A percentile compares a stretch with the other conserved stretches of the same genome.
These are phyloP conservation scores for Aquilaria malaccensis DNA, from an alignment of 345 rosid genomes.

Conservation along the genomic window DNA sequence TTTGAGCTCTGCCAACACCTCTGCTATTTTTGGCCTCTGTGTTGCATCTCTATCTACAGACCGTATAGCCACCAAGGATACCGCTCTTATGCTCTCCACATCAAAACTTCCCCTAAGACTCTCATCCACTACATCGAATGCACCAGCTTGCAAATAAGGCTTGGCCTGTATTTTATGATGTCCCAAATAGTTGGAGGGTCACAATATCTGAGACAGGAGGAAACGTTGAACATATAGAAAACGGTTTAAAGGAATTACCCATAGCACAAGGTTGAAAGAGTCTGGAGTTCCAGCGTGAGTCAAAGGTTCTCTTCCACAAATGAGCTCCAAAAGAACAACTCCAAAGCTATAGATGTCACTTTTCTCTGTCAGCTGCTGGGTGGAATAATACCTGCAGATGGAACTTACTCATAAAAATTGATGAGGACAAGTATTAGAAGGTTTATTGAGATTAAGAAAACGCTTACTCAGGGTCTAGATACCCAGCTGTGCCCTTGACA, in stretches of 20 bases:
- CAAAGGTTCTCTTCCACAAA: conserved; percentile 88
- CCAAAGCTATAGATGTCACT: conserved; percentile 94
- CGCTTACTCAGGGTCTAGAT: conserved; percentile 88
- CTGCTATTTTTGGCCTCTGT: conserved; percentile 52
- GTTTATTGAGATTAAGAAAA: neutral
- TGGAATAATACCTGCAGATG: conserved; percentile 65
- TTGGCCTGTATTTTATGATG: conserved; percentile 52
- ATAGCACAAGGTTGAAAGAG: conserved; percentile 87
- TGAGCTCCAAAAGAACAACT: conserved; percentile 81
- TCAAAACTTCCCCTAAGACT: conserved; percentile 54
- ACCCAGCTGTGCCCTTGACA: conserved; percentile 93
- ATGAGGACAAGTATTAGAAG: neutral
- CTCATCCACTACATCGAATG: conserved; percentile 76
- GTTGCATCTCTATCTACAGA: conserved; percentile 83
- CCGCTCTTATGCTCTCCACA: conserved; percentile 62
- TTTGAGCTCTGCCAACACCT: conserved; percentile 61
- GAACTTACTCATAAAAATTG: neutral
- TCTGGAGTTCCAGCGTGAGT: conserved; percentile 77
- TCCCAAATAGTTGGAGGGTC: neutral
- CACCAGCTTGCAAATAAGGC: conserved; percentile 85
- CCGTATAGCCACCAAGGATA: conserved; percentile 49
- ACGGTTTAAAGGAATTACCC: conserved; percentile 36
- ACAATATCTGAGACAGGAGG: neutral
- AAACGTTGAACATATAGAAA: neutral
- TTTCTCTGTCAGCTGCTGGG: conserved; percentile 86